Evolutionary conservation across 176 grass and related monocot genomes (phyloP).

Genomic region (Oryza punctata): DNA sequence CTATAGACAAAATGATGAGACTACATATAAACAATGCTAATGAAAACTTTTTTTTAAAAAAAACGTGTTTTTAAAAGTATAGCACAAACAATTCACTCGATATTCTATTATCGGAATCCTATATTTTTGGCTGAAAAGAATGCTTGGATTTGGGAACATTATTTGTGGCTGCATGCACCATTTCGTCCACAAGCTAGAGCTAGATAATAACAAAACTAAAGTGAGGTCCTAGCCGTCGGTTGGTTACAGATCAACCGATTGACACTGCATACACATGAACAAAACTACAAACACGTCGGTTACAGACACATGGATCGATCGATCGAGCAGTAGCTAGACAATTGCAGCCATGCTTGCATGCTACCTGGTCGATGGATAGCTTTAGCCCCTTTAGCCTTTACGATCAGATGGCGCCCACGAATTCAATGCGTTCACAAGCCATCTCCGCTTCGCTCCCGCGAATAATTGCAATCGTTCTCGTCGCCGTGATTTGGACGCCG

Average conservation of each 20-base stretch:
- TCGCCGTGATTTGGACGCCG: constrained; percentile 10
- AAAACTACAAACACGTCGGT: background rate
- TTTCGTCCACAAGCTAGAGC: too few species aligned
- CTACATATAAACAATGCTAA: too few species aligned
- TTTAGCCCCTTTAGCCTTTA: background rate
- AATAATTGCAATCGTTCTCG: background rate
- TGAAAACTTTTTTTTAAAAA: too few species aligned
- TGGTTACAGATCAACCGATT: background rate
- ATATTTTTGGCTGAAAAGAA: too few species aligned
- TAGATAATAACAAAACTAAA: too few species aligned
- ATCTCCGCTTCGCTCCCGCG: background rate
- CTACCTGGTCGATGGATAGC: too few species aligned
- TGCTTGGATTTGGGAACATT: too few species aligned
- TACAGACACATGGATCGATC: background rate
- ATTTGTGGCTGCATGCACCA: too few species aligned
- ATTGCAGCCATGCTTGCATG: background rate
- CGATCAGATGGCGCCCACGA: constrained; percentile 7
- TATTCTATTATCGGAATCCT: too few species aligned
- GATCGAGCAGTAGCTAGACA: background rate
- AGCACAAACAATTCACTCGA: too few species aligned
- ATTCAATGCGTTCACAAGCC: constrained; percentile 22
- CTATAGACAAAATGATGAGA: too few species aligned
- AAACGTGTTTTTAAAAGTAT: too few species aligned
- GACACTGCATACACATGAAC: background rate
- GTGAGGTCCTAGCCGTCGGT: background rate